A percentile compares a stretch with the other conserved stretches of the same genome.
Evolutionary conservation across 768 basidiomycete species (phyloP).

Genomic region (Hirschioporus abietinus): DNA sequence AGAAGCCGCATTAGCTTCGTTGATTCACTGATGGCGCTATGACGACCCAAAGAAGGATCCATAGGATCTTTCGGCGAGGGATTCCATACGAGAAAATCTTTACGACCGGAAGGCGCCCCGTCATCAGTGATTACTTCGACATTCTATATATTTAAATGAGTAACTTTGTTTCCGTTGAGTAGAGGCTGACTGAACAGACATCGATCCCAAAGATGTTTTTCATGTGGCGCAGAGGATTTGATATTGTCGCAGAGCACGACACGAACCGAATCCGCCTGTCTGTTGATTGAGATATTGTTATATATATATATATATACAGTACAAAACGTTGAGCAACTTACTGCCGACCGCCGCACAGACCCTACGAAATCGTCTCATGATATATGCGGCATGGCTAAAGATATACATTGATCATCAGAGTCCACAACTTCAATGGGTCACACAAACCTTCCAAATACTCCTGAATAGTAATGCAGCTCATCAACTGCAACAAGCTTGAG

Average conservation of each 20-base stretch:
- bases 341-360: slow-evolving; percentile 76
- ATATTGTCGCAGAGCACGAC: slow-evolving; percentile 85
- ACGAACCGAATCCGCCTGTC: slow-evolving; percentile 60
- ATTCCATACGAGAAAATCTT: slow-evolving; percentile 79
- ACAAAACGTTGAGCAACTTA: slow-evolving; percentile 36
- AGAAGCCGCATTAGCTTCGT: slow-evolving; percentile 69
- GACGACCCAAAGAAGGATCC: slow-evolving; percentile 48
- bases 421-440: background rate
- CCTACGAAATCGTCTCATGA: slow-evolving; percentile 70
- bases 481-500: slow-evolving; percentile 78
- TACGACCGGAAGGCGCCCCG: slow-evolving; percentile 75
- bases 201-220: slow-evolving; percentile 65
- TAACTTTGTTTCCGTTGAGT: background rate
- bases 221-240: slow-evolving; percentile 75
- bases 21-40: slow-evolving; percentile 62
- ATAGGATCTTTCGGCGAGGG: slow-evolving; percentile 51
- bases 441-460: slow-evolving; percentile 68
- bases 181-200: slow-evolving; percentile 16
- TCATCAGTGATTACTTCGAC: slow-evolving; percentile 70
- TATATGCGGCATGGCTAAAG: slow-evolving; percentile 71
- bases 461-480: slow-evolving; percentile 84
- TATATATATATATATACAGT: background rate
- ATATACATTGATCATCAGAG: slow-evolving; percentile 2
- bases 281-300: slow-evolving; percentile 21
- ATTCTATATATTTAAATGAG: slow-evolving; percentile 28